These are phyloP conservation scores for Wickerhamomyces chambardii DNA, from an alignment of 805 yeast genomes.

Conservation along the genomic window DNA sequence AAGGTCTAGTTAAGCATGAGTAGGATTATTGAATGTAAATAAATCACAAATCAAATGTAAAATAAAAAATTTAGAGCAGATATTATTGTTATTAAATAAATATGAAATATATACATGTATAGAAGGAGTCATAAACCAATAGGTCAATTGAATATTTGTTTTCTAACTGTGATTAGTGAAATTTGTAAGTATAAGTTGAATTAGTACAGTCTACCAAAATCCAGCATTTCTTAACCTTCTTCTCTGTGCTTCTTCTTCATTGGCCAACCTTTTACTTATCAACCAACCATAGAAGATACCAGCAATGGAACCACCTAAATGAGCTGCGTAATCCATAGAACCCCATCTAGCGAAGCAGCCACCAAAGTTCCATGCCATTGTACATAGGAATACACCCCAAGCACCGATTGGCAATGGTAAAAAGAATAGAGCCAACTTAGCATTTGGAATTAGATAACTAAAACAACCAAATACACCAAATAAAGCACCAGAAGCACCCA, in stretches of 20 bases:
- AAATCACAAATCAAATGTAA: no score
- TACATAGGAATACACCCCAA: slow-evolving; percentile 66
- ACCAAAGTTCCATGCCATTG: slow-evolving; percentile 63
- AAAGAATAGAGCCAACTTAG: slow-evolving; percentile 67
- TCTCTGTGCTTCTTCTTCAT: slow-evolving; percentile 16
- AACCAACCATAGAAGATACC: slow-evolving; percentile 67
- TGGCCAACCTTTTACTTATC: slow-evolving; percentile 32
- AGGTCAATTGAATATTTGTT: no score
- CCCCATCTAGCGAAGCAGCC: slow-evolving; percentile 75
- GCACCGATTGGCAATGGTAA: slow-evolving; percentile 93
- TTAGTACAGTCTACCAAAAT: not conserved
- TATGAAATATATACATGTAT: no score
- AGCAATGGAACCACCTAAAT: slow-evolving; percentile 75
- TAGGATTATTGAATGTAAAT: no score
- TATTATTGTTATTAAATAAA: no score
- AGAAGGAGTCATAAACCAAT: no score
- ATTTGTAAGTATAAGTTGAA: no score
- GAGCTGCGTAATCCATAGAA: slow-evolving; percentile 85
- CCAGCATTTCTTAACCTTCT: slow-evolving; percentile 2
- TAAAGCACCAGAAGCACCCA: slow-evolving; percentile 93
- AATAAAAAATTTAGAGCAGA: no score
- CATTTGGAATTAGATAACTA: slow-evolving; percentile 69
- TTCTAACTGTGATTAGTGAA: no score
- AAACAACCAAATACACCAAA: slow-evolving; percentile 79
- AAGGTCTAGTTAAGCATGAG: slow-evolving; percentile 35